A percentile compares a stretch with the other conserved stretches of the same genome.
Conservation (phyloP, 352 stramenopile genomes). For the Bremia lactucae region DNA sequence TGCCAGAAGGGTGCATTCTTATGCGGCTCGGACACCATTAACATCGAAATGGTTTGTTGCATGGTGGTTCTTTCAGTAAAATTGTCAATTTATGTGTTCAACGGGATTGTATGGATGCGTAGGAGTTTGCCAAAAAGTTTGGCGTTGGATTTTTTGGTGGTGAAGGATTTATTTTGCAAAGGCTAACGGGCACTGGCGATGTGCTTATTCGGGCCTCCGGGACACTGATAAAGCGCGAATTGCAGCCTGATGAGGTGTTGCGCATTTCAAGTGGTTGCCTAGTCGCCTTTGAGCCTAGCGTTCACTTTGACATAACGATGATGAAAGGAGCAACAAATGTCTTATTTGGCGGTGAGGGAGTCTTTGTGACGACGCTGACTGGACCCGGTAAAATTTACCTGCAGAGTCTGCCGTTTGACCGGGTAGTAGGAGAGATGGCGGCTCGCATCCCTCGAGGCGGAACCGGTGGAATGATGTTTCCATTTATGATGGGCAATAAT, state of each 20-base stretch:
- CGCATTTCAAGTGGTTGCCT: constrained; percentile 88
- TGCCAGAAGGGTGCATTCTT: constrained; percentile 90
- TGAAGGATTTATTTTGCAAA: constrained; percentile 91
- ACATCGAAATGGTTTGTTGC: constrained; percentile 84
- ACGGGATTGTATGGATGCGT: not conserved
- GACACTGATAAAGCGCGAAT: constrained; percentile 77
- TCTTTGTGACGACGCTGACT: constrained; percentile 91
- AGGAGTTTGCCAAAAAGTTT: constrained; percentile 87
- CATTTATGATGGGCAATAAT: constrained; percentile 62
- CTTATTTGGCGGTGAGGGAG: constrained; percentile 88
- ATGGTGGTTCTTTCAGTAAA: too few relatives aligned
- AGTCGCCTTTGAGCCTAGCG: constrained; percentile 82
- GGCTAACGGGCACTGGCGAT: constrained; percentile 83
- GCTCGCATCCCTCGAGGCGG: constrained; percentile 68
- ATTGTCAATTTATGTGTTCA: not conserved
- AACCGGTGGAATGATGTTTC: constrained; percentile 77
- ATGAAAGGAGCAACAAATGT: constrained; percentile 90
- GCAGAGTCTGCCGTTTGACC: constrained; percentile 87
- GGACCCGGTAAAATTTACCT: constrained; percentile 86
- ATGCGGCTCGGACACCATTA: constrained; percentile 83
- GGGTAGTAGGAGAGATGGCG: constrained; percentile 89
- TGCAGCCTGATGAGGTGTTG: constrained; percentile 82
- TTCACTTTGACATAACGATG: constrained; percentile 88
- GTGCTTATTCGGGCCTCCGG: constrained; percentile 88
- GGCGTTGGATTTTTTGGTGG: constrained; percentile 90